Conservation (phyloP, 208 protist species). For the Wallacemonas sp. region DNA sequence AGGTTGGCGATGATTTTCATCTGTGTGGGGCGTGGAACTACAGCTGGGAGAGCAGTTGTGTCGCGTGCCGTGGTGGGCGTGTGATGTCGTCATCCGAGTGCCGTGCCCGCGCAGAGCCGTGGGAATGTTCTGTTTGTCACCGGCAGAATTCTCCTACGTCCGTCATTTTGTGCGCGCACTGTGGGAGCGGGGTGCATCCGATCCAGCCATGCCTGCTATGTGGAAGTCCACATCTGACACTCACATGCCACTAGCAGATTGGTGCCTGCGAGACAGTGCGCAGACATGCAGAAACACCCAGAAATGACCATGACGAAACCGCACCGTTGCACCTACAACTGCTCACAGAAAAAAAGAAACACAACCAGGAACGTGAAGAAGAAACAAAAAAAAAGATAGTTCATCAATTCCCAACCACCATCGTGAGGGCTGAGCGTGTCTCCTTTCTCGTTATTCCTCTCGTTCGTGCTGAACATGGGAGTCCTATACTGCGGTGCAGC, state of each 20-base stretch:
- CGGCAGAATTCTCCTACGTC: conserved; percentile 62
- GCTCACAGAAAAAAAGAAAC: no score
- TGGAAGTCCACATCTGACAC: conserved; percentile 15
- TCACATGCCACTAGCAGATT: conserved; percentile 4
- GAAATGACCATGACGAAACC: no score
- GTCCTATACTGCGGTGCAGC: no score
- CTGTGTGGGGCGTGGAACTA: conserved; percentile 81
- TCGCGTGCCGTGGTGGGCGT: conserved; percentile 42
- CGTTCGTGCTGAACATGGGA: conserved; percentile 3
- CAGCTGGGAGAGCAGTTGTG: conserved; percentile 57
- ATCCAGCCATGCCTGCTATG: conserved; percentile 40
- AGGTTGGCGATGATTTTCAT: conserved; percentile 19
- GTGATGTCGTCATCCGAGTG: conserved; percentile 47
- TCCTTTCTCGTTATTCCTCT: background rate
- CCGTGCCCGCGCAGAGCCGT: conserved; percentile 48
- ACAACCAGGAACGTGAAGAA: background rate
- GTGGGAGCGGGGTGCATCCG: conserved; percentile 45
- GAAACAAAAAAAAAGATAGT: background rate
- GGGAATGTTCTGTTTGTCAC: conserved; percentile 49
- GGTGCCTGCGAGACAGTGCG: no score
- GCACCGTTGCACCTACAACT: no score
- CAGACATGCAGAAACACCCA: no score
- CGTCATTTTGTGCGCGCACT: conserved; percentile 58
- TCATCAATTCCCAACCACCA: background rate
- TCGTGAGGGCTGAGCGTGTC: background rate